Evolutionary conservation across 2,329 filamentous ascomycete genomes (phyloP).

Genomic region (Alternaria gaisen): DNA sequence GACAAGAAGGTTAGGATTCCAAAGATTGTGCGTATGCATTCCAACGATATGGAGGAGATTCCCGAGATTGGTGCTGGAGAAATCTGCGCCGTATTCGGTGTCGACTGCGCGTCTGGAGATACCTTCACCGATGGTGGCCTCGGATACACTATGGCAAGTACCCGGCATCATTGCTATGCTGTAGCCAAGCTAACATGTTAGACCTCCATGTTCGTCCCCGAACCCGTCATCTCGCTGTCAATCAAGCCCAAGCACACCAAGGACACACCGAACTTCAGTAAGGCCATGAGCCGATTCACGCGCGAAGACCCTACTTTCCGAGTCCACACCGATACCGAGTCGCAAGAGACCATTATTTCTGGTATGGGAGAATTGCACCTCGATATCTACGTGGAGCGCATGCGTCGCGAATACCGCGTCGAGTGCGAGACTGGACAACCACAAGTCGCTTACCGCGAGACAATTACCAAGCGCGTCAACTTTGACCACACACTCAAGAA

Average conservation of each 20-base stretch:
- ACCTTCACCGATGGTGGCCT: slow-evolving; percentile 95
- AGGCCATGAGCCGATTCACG: slow-evolving; percentile 98
- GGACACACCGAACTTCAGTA: slow-evolving; percentile 93
- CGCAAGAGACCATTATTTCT: slow-evolving; percentile 95
- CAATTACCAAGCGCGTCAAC: slow-evolving; percentile 78
- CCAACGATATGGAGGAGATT: slow-evolving; percentile 99
- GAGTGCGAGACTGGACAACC: slow-evolving; percentile 96
- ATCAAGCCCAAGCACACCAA: slow-evolving; percentile 95
- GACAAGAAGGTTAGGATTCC: slow-evolving; percentile 97
- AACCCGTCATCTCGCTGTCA: slow-evolving; percentile 96
- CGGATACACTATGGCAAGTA: slow-evolving; percentile 81
- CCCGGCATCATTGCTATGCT: background rate
- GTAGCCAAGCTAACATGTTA: slow-evolving; percentile 28
- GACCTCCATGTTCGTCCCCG: slow-evolving; percentile 96
- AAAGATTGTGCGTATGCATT: slow-evolving; percentile 98
- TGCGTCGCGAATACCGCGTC: slow-evolving; percentile 95
- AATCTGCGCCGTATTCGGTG: slow-evolving; percentile 97
- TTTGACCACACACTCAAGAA: slow-evolving; percentile 96
- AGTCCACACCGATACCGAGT: slow-evolving; percentile 89
- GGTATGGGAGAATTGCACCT: slow-evolving; percentile 98
- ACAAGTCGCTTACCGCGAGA: slow-evolving; percentile 96
- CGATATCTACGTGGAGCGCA: slow-evolving; percentile 96
- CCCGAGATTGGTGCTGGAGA: slow-evolving; percentile 92
- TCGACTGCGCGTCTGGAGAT: slow-evolving; percentile 96
- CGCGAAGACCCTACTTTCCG: slow-evolving; percentile 98